Percentiles rank a stretch among this genome's conserved stretches.
Conservation (phyloP, 306 rosid genomes). For the Astragalus glycyphyllos region DNA sequence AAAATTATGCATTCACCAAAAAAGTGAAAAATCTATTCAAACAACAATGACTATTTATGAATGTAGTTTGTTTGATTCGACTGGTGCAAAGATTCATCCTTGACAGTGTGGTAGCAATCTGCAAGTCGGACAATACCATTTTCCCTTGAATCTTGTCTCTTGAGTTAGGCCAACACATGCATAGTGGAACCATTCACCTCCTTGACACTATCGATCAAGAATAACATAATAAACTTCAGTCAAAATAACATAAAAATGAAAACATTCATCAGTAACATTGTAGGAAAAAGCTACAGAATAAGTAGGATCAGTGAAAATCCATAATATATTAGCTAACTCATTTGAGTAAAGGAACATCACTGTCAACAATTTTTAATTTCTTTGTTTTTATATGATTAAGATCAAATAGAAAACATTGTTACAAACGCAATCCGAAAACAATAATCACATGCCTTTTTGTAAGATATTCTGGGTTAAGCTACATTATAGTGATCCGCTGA, state of each 20-base stretch:
- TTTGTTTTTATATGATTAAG: conserved; percentile 2
- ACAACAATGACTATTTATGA: conserved; percentile 36
- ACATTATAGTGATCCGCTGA: neutral
- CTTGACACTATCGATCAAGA: conserved; percentile 78
- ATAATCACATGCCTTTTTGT: conserved; percentile 3
- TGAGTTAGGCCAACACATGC: conserved; percentile 95
- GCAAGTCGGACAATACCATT: conserved; percentile 99
- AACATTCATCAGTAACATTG: conserved; percentile 2
- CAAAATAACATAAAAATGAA: neutral
- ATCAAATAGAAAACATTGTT: conserved; percentile 1
- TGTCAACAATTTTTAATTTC: neutral
- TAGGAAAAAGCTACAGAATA: conserved; percentile 25
- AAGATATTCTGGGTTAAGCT: neutral
- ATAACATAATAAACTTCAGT: conserved; percentile 33
- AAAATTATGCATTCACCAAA: conserved; percentile 34
- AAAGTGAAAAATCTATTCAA: conserved; percentile 35
- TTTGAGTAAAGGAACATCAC: neutral
- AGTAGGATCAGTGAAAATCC: neutral
- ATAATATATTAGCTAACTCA: neutral
- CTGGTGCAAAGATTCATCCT: conserved; percentile 42
- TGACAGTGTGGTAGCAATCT: conserved; percentile 61
- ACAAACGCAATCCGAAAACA: conserved; percentile 8
- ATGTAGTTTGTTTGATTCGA: conserved; percentile 36
- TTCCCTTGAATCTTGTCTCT: conserved; percentile 96
- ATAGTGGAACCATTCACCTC: conserved; percentile 99